Base-by-base conservation (phyloP, 805 yeast species). In the Ogataea angusta region DNA sequence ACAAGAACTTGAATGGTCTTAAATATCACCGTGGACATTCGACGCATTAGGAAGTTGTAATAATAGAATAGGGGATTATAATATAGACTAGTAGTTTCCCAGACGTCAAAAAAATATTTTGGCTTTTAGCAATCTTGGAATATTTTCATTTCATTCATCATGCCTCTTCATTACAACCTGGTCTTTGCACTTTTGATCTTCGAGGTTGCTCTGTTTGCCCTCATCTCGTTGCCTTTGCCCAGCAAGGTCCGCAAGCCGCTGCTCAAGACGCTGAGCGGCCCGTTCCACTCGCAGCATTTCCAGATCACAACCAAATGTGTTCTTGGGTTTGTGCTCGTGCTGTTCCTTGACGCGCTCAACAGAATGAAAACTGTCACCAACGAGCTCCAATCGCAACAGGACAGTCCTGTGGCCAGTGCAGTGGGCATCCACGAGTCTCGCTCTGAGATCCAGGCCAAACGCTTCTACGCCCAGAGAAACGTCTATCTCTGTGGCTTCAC, bases 21-120 rank as follows among this genome's bases (percentile, higher is more conserved):
- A 93, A 93, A 66, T 93, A 93, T 64, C 99, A 93, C 65, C 78
- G 97, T 55, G 98, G 96, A 16, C 99, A 93, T 66, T 82, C 97
- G n/a, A 91, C 98, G 30, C 98, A 91, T 70, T 38, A 37, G 35
- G 38, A 30, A 19, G 43, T 26, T 35, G 44, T 40, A 34, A 43
- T 30, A 42, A 31, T 26, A 30, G 40, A 35, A 4, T 30, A 23
- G 27, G 42, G 28, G 42, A 28, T 18, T 13, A n/a, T 19, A 17
- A 24, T 24, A 24, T 24, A 31, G 19, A 15, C 4, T 19, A 36
- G 27, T 36, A 36, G 33, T 33, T 22, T 7, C 5, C 21, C n/a
- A 27, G 24, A 16, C 22, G n/a, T 7, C 16, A 22, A 27, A n/a
- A 12, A n/a, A 22, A n/a, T 12, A 13, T 22, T 22, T 36, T 26